A percentile compares a stretch with the other conserved stretches of the same genome.
Evolutionary conservation across 495 filamentous ascomycete genomes (phyloP).

Genomic region (Pseudomonodictys pantanalensis): DNA sequence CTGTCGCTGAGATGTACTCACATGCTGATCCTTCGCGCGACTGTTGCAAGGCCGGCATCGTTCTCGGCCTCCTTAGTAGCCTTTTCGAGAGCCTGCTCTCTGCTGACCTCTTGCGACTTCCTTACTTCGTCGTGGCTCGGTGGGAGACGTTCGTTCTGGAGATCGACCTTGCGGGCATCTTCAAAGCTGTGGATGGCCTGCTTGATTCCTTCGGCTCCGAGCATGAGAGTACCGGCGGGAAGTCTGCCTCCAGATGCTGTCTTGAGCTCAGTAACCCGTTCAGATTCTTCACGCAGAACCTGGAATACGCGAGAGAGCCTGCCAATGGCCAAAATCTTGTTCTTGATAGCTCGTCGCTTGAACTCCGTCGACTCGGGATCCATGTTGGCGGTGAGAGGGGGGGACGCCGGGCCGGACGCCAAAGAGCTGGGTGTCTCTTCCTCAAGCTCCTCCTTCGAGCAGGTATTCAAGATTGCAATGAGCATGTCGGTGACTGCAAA

Average conservation of each 20-base stretch:
- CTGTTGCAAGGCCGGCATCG: constrained; percentile 75
- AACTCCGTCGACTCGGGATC: constrained; percentile 84
- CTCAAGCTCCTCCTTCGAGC: constrained; percentile 94
- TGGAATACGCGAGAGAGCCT: constrained; percentile 97
- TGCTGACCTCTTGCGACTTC: constrained; percentile 71
- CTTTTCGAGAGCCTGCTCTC: constrained; percentile 76
- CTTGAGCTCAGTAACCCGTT: constrained; percentile 95
- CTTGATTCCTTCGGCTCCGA: constrained; percentile 97
- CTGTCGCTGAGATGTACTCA: constrained; percentile 50
- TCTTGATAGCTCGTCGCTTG: constrained; percentile 95
- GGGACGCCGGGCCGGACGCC: constrained; percentile 66
- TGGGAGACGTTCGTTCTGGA: constrained; percentile 92
- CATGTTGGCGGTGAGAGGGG: constrained; percentile 53
- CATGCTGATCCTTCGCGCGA: constrained; percentile 94
- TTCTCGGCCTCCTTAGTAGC: constrained; percentile 86
- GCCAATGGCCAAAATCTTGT: constrained; percentile 98
- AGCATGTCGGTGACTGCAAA: constrained; percentile 84
- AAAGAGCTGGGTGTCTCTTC: constrained; percentile 65
- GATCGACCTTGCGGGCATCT: constrained; percentile 94
- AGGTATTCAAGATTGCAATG: constrained; percentile 95
- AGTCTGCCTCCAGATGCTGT: constrained; percentile 90
- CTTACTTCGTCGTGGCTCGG: constrained; percentile 89
- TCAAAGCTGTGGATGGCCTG: constrained; percentile 97
- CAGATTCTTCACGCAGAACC: constrained; percentile 94
- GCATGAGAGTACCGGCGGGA: constrained; percentile 93